Evolutionary conservation across 495 filamentous ascomycete species (phyloP).

Genomic region (Entonaema liquescens): DNA sequence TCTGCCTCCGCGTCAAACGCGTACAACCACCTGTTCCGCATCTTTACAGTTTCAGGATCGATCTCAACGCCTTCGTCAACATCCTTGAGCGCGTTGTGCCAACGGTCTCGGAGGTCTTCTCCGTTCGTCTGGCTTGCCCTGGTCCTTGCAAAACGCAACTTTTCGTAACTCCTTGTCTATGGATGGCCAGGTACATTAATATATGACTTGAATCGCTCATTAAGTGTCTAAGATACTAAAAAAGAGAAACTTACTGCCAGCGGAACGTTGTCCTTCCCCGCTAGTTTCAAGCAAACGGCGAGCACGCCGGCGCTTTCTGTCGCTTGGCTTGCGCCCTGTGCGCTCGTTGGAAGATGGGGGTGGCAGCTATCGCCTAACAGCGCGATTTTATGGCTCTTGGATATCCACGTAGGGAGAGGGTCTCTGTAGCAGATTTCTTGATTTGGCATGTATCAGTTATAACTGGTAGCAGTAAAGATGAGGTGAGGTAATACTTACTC

Average conservation of each 20-base stretch:
- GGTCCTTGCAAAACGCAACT: constrained; percentile 58
- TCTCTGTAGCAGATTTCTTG: constrained; percentile 58
- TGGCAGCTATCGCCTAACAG: constrained; percentile 61
- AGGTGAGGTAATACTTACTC: constrained; percentile 30
- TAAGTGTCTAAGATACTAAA: no score
- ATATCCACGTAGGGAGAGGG: constrained; percentile 59
- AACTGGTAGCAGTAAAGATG: neutral
- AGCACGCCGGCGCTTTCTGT: constrained; percentile 59
- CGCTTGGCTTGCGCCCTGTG: constrained; percentile 60
- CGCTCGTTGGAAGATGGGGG: constrained; percentile 58
- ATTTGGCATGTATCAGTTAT: neutral
- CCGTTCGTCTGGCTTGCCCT: constrained; percentile 60
- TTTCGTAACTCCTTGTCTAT: constrained; percentile 61
- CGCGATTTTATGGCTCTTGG: constrained; percentile 54
- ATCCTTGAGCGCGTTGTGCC: constrained; percentile 60
- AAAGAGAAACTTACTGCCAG: constrained; percentile 47
- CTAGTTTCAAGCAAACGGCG: constrained; percentile 55
- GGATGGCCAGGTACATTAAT: no score
- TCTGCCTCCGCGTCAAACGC: constrained; percentile 61
- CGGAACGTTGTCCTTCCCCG: constrained; percentile 53
- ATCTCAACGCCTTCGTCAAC: constrained; percentile 58
- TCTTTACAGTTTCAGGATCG: constrained; percentile 62
- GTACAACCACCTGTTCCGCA: constrained; percentile 61
- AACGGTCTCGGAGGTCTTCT: constrained; percentile 61
- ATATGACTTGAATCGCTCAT: no score